Percentiles rank a stretch among this genome's conserved stretches.
Conservation (phyloP, 768 basidiomycete species). For the Mycena crocata region DNA sequence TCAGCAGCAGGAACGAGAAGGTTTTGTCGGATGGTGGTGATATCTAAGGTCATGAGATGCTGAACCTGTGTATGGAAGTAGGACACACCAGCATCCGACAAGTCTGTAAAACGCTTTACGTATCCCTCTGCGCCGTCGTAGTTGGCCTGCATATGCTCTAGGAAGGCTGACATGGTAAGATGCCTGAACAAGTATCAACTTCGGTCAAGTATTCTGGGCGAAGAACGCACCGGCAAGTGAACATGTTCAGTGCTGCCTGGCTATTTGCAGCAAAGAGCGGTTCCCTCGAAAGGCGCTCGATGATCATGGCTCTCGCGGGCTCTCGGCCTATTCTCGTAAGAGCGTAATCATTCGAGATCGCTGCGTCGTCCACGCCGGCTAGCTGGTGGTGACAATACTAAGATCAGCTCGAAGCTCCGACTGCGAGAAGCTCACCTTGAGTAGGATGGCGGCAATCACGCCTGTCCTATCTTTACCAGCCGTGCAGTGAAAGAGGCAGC, state of each 20-base stretch:
- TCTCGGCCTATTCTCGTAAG: slow-evolving; percentile 84
- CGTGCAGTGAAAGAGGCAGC: slow-evolving; percentile 83
- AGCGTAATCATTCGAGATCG: slow-evolving; percentile 79
- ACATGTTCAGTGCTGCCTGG: slow-evolving; percentile 85
- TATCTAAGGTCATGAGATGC: too few species aligned
- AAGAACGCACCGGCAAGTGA: slow-evolving; percentile 74
- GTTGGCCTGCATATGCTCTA: slow-evolving; percentile 65
- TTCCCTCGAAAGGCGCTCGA: slow-evolving; percentile 74
- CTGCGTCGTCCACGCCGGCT: slow-evolving; percentile 74
- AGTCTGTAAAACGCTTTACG: slow-evolving; percentile 62
- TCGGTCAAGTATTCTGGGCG: slow-evolving; percentile 7
- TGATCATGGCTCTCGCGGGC: slow-evolving; percentile 77
- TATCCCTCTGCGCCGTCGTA: slow-evolving; percentile 81
- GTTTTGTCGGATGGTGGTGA: slow-evolving; percentile 68
- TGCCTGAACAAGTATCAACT: slow-evolving; percentile 47
- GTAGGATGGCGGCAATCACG: slow-evolving; percentile 75
- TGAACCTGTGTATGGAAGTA: too few species aligned
- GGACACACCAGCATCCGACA: slow-evolving; percentile 74
- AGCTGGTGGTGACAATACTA: slow-evolving; percentile 61
- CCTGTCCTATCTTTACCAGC: slow-evolving; percentile 90
- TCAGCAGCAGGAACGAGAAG: slow-evolving; percentile 53
- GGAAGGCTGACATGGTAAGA: slow-evolving; percentile 82
- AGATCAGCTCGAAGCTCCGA: neutral
- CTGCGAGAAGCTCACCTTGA: slow-evolving; percentile 60
- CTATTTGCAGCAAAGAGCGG: slow-evolving; percentile 80